Base-by-base conservation (phyloP, 2,329 filamentous ascomycete species). In the Tolypocladium ovalisporum region DNA sequence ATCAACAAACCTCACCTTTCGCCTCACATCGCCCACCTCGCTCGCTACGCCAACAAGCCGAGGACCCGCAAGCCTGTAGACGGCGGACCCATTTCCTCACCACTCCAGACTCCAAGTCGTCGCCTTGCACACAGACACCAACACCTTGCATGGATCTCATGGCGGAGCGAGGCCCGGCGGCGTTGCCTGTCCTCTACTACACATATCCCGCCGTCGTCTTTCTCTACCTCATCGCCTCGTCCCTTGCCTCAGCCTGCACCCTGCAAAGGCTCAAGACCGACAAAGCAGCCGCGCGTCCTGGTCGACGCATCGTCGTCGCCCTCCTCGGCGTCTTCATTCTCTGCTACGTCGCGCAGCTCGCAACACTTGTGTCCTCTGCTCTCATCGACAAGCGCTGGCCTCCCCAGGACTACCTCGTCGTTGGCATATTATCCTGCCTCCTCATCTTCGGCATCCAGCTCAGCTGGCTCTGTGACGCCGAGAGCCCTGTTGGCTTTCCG, bases 401-500 rank as follows among this genome's bases (percentile, higher is more conserved):
- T 44, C 70, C 72, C 1, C 72, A 77, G 27, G 76, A 79, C 55
- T 73, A 81, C 62, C 69, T 74, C 42, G 73, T 79, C 60, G 78
- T 89, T 56, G 81, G 83, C 56, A 72, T 81, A 40, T 70, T 88
- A 32, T 81, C 84, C 1, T 86, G 83, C 56, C 75, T 84, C 52
- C 70, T 89, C 34, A 75, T 83, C n/a, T 89, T 86, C 68, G 79
- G 82, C 4, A 77, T 85, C 17, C 76, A 87, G 62, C 72, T 84
- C 58, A 75, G 80, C 44, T 76, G 76, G 24, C 74, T 88, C 17
- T 71, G 75, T 2, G 79, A 82, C 55, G 72, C 74, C 22, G 66
- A 74, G 35, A 73, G 76, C 55, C 75, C 78, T 2, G 75, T 83
- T 12, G 86, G 83, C 77, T 83, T 85, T 62, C 83, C 85, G 0